Percentiles rank a stretch among this genome's conserved stretches.
phyloP scores from a whole-genome alignment of 768 basidiomycete species.

The Hericium alpestre region DNA sequence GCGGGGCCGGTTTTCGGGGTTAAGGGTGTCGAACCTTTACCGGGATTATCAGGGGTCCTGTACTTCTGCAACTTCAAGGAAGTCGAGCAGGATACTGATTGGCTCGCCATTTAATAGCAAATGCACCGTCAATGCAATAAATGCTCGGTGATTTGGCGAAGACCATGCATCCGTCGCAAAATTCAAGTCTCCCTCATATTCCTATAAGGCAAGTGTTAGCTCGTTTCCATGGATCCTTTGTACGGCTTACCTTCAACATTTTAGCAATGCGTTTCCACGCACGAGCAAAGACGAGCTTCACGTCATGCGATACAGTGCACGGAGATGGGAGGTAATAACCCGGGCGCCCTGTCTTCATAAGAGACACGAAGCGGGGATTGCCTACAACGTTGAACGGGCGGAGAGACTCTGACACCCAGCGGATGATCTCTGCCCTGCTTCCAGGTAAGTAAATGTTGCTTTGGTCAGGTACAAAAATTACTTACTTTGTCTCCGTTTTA shows the following conservation, averaged over 20 bases:
- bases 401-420: neutral
- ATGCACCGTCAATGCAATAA: too few relatives aligned
- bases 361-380: neutral
- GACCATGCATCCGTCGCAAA: neutral
- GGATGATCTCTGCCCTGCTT: neutral
- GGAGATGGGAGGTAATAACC: slow-evolving; percentile 22
- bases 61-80: too few relatives aligned
- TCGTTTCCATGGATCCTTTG: too few relatives aligned
- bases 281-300: slow-evolving; percentile 18
- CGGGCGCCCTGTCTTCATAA: slow-evolving; percentile 20
- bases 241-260: neutral
- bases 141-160: too few relatives aligned
- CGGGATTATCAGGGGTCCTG: too few relatives aligned
- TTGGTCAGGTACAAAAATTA: neutral
- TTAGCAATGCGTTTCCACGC: slow-evolving; percentile 15
- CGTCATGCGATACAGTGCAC: slow-evolving; percentile 21
- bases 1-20: too few relatives aligned
- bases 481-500: neutral
- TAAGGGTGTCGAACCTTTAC: too few relatives aligned
- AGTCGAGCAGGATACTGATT: too few relatives aligned
- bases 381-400: neutral
- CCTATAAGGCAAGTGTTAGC: neutral
- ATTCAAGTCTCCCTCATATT: neutral
- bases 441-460: neutral
- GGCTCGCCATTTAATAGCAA: too few relatives aligned